phyloP scores from a whole-genome alignment of 306 rosid species.

The Oxytropis ochrocephala region DNA sequence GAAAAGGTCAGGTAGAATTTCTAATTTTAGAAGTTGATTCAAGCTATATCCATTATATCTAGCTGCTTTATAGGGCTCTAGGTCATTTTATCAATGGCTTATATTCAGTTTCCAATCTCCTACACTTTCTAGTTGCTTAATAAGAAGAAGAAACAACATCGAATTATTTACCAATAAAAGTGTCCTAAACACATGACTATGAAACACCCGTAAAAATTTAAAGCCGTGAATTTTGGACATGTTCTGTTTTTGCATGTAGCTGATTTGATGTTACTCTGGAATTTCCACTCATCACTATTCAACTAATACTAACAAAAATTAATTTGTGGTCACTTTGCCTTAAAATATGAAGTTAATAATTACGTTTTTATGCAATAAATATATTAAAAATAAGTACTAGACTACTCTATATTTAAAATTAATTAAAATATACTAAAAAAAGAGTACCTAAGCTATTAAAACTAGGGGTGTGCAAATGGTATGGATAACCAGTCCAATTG shows the following conservation, averaged over 20 bases:
- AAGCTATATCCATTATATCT: constrained; percentile 9
- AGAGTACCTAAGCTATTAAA: no score
- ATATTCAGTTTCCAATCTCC: constrained; percentile 18
- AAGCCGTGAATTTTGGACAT: constrained; percentile 20
- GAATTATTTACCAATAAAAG: background rate
- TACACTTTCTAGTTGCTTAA: constrained; percentile 29
- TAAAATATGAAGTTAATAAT: no score
- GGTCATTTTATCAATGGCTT: constrained; percentile 15
- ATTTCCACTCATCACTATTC: constrained; percentile 3
- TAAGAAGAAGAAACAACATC: constrained; percentile 23
- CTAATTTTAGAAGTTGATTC: constrained; percentile 19
- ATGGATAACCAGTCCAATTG: no score
- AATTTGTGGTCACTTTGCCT: no score
- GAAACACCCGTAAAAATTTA: background rate
- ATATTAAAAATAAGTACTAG: no score
- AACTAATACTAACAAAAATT: background rate
- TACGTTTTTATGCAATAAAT: no score
- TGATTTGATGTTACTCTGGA: constrained; percentile 36
- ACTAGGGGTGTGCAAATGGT: no score
- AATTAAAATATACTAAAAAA: no score
- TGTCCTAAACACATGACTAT: constrained; percentile 1
- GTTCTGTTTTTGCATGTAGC: constrained; percentile 9
- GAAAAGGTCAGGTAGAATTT: constrained; percentile 30
- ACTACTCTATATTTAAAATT: no score
- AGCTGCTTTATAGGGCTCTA: constrained; percentile 2